A percentile compares a stretch with the other conserved stretches of the same genome.
Evolutionary conservation across 345 rosid species (phyloP).

Genomic region (Ceriops tagal): DNA sequence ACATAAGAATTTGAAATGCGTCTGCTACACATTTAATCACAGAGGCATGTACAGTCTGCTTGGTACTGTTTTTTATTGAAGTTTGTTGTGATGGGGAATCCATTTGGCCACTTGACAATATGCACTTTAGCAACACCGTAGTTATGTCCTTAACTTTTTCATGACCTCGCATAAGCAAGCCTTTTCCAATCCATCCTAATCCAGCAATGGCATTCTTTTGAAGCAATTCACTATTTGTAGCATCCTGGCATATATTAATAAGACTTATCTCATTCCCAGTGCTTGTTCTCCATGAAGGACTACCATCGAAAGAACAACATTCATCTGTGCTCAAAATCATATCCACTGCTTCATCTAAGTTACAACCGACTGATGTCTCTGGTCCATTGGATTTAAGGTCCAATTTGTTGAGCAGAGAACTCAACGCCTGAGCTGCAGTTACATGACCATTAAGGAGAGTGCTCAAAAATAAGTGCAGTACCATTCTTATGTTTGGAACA

Average conservation of each 20-base stretch:
- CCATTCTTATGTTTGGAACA: constrained; percentile 56
- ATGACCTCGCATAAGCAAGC: constrained; percentile 85
- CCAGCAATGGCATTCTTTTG: constrained; percentile 63
- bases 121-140: constrained; percentile 51
- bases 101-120: constrained; percentile 36
- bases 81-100: constrained; percentile 16
- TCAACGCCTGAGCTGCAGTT: constrained; percentile 78
- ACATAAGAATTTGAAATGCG: constrained; percentile 68
- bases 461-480: constrained; percentile 40
- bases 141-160: constrained; percentile 63
- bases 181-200: constrained; percentile 94
- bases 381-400: constrained; percentile 30
- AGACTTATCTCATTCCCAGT: constrained; percentile 33
- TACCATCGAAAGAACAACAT: constrained; percentile 15
- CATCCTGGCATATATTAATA: constrained; percentile 37
- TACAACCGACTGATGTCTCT: constrained; percentile 33
- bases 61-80: constrained; percentile 18
- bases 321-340: constrained; percentile 41
- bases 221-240: constrained; percentile 33
- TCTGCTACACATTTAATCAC: constrained; percentile 71
- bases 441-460: constrained; percentile 53
- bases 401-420: constrained; percentile 81
- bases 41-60: constrained; percentile 33
- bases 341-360: constrained; percentile 68
- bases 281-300: constrained; percentile 20